Conservation (phyloP, 257 asterid species). For the Capsicum baccatum region DNA sequence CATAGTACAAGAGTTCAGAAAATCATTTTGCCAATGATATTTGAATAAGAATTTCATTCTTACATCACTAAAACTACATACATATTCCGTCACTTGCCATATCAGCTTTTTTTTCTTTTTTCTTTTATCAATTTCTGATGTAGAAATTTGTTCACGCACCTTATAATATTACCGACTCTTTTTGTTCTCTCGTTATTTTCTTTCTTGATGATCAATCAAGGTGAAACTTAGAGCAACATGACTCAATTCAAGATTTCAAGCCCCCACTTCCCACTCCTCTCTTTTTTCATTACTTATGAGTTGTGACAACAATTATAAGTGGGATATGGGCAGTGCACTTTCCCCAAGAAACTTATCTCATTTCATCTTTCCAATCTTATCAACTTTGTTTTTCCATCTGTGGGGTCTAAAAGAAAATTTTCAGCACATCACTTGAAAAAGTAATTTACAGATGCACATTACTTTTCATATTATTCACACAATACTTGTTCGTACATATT, state of each 20-base stretch:
- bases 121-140: neutral
- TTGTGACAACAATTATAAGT: slow-evolving; percentile 42
- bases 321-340: slow-evolving; percentile 61
- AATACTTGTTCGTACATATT: no score
- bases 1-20: no score
- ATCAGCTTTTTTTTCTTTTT: neutral
- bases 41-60: no score
- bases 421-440: slow-evolving; percentile 32
- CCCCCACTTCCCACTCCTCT: slow-evolving; percentile 31
- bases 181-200: no score
- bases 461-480: no score
- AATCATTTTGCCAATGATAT: no score
- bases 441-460: no score
- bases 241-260: slow-evolving; percentile 26
- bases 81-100: no score
- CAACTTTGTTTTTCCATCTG: slow-evolving; percentile 48
- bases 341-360: slow-evolving; percentile 74
- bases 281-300: neutral
- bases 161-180: no score
- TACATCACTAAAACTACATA: no score
- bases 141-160: neutral
- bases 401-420: slow-evolving; percentile 44
- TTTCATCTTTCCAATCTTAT: slow-evolving; percentile 62
- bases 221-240: slow-evolving; percentile 7
- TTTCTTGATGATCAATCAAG: neutral